phyloP scores from a whole-genome alignment of 805 yeast species.

The Maudiozyma turicensis region DNA sequence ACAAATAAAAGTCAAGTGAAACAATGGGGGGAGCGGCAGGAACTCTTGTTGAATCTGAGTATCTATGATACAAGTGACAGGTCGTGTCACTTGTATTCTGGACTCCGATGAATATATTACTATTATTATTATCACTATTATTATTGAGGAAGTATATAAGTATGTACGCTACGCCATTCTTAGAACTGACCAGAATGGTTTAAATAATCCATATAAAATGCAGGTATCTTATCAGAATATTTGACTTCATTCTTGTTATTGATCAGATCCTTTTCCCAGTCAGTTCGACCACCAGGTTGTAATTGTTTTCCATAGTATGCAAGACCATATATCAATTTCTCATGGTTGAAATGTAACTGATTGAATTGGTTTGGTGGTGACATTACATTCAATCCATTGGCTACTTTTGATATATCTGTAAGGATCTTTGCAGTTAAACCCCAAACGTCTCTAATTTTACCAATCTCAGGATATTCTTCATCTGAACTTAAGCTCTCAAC shows the following conservation, averaged over 20 bases:
- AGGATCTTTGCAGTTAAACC: slow-evolving; percentile 73
- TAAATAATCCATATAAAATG: slow-evolving; percentile 10
- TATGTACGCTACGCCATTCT: not conserved
- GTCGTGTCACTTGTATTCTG: too few relatives aligned
- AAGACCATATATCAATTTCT: slow-evolving; percentile 51
- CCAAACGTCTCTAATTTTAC: slow-evolving; percentile 62
- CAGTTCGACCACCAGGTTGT: slow-evolving; percentile 37
- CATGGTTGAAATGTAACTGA: slow-evolving; percentile 32
- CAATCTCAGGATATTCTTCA: slow-evolving; percentile 32
- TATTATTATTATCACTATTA: too few relatives aligned
- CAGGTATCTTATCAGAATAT: slow-evolving; percentile 30
- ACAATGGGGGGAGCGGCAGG: too few relatives aligned
- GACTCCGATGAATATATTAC: too few relatives aligned
- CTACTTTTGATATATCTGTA: slow-evolving; percentile 56
- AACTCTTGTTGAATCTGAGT: too few relatives aligned
- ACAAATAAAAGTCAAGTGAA: too few relatives aligned
- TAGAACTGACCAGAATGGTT: not conserved
- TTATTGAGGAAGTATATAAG: too few relatives aligned
- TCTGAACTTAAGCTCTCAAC: slow-evolving; percentile 53
- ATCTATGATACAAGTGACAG: too few relatives aligned
- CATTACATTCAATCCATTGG: slow-evolving; percentile 37
- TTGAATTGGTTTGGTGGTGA: not conserved
- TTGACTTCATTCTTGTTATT: slow-evolving; percentile 21
- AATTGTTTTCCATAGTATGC: slow-evolving; percentile 48
- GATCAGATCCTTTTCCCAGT: slow-evolving; percentile 48